Base-by-base conservation (phyloP, 352 stramenopile species). In the Stephanocyclus meneghinianus region DNA sequence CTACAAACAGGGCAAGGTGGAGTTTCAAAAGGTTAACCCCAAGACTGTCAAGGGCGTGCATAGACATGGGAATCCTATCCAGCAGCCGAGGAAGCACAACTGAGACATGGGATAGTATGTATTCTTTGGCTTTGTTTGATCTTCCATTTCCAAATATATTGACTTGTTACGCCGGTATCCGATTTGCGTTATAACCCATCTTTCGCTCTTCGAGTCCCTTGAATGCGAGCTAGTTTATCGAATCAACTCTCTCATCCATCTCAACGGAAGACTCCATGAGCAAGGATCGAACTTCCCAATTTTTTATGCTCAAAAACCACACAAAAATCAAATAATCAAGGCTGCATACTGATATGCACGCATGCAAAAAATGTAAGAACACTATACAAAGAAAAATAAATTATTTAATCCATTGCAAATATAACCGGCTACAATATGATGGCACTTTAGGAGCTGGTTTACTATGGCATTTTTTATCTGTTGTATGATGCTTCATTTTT, bases 21-120 rank as follows among this genome's bases (percentile, higher is more conserved):
- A 71, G 35, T 65, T 40, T 35, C 55, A 47, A n/a, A 69, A 72
- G 53, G 47, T 45, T 45, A 72, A 53, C 45, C 47, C 60, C 18
- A 79, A 76, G 50, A 83, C 74, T 51, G 15, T 67, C 3, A 78
- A 73, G 35, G 71, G 60, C 26, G 37, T 64, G 55, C 70, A 66
- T 60, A 51, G 57, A 2, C 40, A 71, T 50, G 40, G 29, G 26
- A 67, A 55, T 55, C 71, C 68, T 0, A 85, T 90, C 50, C 84
- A 90, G 50, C 84, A 90, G 64, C 80, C 84, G 4, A 79, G 84
- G 44, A 90, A 87, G 76, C 66, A 66, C 67, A 85, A 69, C 60
- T 78, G 29, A 53, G 11, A 8, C 11, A 55, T 15, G 55, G 44
- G 26, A 32, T 35, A 13, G 4, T 30, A 11, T 32, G 26, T 32